Conservation (phyloP, 2,329 filamentous ascomycete species). For the Aspergillus pseudoglaucus region DNA sequence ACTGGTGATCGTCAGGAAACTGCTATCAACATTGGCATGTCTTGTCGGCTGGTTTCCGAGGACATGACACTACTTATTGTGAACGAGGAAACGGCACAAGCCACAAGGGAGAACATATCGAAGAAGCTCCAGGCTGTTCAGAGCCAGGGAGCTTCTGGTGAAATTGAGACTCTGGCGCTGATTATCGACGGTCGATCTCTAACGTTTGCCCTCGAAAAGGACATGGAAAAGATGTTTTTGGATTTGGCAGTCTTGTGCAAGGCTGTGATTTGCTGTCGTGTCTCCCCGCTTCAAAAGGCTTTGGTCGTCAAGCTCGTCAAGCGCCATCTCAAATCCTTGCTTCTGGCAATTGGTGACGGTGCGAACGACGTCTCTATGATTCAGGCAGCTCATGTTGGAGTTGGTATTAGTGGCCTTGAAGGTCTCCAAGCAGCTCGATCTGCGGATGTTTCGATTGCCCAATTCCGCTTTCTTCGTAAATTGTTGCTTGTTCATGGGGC, state of each 20-base stretch:
- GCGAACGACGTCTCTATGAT: constrained; percentile 99
- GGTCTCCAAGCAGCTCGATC: constrained; percentile 93
- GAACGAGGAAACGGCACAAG: constrained; percentile 76
- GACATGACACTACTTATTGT: constrained; percentile 97
- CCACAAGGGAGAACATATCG: constrained; percentile 78
- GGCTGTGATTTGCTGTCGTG: constrained; percentile 95
- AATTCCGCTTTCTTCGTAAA: constrained; percentile 93
- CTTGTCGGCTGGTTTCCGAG: constrained; percentile 94
- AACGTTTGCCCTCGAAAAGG: constrained; percentile 86
- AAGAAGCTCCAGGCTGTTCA: constrained; percentile 91
- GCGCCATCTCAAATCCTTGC: constrained; percentile 81
- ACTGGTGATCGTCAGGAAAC: constrained; percentile 98
- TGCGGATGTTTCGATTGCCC: constrained; percentile 89
- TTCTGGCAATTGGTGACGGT: constrained; percentile 92
- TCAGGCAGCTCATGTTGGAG: constrained; percentile 93
- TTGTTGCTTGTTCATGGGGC: constrained; percentile 89
- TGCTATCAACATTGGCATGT: constrained; percentile 99
- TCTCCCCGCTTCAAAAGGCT: constrained; percentile 94
- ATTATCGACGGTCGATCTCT: constrained; percentile 95
- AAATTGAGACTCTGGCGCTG: constrained; percentile 76
- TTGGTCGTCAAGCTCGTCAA: constrained; percentile 98
- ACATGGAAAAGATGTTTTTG: constrained; percentile 86
- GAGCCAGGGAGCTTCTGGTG: constrained; percentile 61
- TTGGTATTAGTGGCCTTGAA: constrained; percentile 95
- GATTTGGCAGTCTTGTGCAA: constrained; percentile 95